A percentile compares a stretch with the other conserved stretches of the same genome.
Conservation (phyloP, 2,329 filamentous ascomycete species). For the Scedosporium apiospermum region DNA sequence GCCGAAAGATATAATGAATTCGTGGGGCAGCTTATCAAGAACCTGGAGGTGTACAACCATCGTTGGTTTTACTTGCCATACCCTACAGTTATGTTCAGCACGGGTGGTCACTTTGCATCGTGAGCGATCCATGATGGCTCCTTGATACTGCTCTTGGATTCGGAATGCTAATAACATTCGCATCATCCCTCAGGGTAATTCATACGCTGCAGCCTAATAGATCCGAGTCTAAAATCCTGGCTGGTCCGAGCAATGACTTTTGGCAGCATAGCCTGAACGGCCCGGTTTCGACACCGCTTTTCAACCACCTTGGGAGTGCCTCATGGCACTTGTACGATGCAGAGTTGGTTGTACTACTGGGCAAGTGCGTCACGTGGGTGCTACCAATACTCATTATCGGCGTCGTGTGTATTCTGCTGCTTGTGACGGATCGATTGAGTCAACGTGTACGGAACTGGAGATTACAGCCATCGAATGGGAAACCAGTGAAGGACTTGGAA, state of each 20-base stretch:
- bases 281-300: slow-evolving; percentile 26
- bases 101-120: slow-evolving; percentile 31
- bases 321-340: slow-evolving; percentile 31
- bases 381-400: background rate
- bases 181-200: slow-evolving; percentile 16
- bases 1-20: slow-evolving; percentile 23
- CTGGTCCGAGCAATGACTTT: slow-evolving; percentile 14
- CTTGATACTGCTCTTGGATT: background rate
- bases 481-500: background rate
- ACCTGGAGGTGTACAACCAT: slow-evolving; percentile 23
- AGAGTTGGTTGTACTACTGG: background rate
- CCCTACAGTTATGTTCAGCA: slow-evolving; percentile 32
- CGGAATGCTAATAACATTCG: slow-evolving; percentile 8
- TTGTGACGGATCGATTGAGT: background rate
- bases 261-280: slow-evolving; percentile 28
- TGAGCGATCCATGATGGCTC: slow-evolving; percentile 13
- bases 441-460: background rate
- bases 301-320: slow-evolving; percentile 30
- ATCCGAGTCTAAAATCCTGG: slow-evolving; percentile 23
- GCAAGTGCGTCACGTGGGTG: background rate
- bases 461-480: background rate
- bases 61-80: slow-evolving; percentile 30
- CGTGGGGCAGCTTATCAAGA: slow-evolving; percentile 21
- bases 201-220: slow-evolving; percentile 24
- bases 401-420: background rate